Percentiles rank a stretch among this genome's conserved stretches.
Evolutionary conservation across 352 stramenopile genomes (phyloP).

Genomic region (Phytopythium oedochilum): DNA sequence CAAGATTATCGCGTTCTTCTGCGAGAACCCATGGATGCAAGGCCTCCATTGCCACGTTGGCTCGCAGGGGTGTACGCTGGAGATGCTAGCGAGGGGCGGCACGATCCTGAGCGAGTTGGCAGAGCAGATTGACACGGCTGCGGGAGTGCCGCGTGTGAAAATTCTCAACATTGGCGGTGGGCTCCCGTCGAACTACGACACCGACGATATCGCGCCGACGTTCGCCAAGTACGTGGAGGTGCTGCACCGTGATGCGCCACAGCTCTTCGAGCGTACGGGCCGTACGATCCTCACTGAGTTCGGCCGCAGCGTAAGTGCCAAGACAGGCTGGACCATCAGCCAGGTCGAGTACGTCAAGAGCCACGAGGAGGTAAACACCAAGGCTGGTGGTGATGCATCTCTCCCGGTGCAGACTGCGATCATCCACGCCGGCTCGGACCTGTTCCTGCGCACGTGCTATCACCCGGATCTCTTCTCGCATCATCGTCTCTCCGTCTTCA

Average conservation of each 20-base stretch:
- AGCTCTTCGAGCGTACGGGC: slow-evolving; percentile 76
- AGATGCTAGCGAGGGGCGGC: slow-evolving; percentile 83
- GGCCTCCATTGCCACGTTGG: slow-evolving; percentile 88
- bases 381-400: neutral
- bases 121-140: slow-evolving; percentile 73
- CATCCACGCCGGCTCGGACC: slow-evolving; percentile 87
- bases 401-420: slow-evolving; percentile 56
- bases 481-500: slow-evolving; percentile 82
- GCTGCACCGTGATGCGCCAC: slow-evolving; percentile 57
- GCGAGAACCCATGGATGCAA: slow-evolving; percentile 84
- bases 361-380: slow-evolving; percentile 31
- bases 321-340: slow-evolving; percentile 83
- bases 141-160: slow-evolving; percentile 64
- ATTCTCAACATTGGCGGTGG: slow-evolving; percentile 91
- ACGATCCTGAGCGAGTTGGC: slow-evolving; percentile 71
- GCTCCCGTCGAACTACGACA: slow-evolving; percentile 87
- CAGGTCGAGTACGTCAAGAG: slow-evolving; percentile 90
- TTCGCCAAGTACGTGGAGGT: slow-evolving; percentile 84
- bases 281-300: slow-evolving; percentile 91
- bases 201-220: slow-evolving; percentile 53
- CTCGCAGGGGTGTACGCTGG: slow-evolving; percentile 75
- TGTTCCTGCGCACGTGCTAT: slow-evolving; percentile 89
- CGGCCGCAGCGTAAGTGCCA: slow-evolving; percentile 79
- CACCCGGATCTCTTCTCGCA: slow-evolving; percentile 70
- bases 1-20: slow-evolving; percentile 68